Percentiles rank a stretch among this genome's conserved stretches.
Conservation (phyloP, 208 protist species). For the Naegleria fowleri region DNA sequence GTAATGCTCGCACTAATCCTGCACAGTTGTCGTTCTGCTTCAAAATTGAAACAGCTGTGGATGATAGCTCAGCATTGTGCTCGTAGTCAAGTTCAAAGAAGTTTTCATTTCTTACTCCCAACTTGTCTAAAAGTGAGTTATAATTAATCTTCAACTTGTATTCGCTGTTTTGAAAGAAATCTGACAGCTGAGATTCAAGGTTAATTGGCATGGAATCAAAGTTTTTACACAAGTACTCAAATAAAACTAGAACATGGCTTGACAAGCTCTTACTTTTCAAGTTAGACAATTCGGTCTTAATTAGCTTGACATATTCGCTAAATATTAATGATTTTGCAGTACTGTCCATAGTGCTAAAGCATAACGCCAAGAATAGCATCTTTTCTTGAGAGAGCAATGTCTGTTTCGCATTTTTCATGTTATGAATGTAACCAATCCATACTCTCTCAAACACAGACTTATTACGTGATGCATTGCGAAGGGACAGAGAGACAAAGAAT, state of each 20-base stretch:
- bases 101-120: too few relatives aligned
- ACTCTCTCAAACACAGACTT: neutral
- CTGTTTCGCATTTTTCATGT: neutral
- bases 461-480: neutral
- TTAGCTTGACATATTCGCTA: neutral
- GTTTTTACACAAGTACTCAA: neutral
- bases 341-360: neutral
- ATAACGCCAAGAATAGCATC: neutral
- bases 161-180: neutral
- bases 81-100: too few relatives aligned
- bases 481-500: neutral
- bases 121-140: too few relatives aligned
- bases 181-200: neutral
- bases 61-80: too few relatives aligned
- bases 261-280: neutral
- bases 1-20: too few relatives aligned
- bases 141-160: too few relatives aligned
- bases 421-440: neutral
- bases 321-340: neutral
- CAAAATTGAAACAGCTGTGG: too few relatives aligned
- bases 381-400: neutral
- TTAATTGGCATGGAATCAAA: neutral
- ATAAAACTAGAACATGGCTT: neutral
- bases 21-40: too few relatives aligned
- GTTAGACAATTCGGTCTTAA: neutral